Conservation (phyloP, 2,329 filamentous ascomycete species). For the Calonectria leucothoes region DNA sequence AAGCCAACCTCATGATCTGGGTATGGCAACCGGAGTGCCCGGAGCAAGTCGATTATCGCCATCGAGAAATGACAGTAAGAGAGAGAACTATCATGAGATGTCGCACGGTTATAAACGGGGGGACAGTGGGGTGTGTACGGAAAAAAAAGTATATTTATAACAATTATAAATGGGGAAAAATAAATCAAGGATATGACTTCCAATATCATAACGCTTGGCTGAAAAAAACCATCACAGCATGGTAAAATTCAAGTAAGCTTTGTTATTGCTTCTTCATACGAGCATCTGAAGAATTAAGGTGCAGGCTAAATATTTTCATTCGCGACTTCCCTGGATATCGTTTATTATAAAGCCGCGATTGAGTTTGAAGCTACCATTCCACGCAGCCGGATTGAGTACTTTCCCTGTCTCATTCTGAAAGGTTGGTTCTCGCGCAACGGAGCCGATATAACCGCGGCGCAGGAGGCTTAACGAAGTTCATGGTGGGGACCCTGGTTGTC, state of each 20-base stretch:
- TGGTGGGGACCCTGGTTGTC: neutral
- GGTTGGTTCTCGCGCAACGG: neutral
- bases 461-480: neutral
- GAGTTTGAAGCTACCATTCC: neutral
- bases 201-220: neutral
- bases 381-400: neutral
- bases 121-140: neutral
- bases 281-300: neutral
- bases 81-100: neutral
- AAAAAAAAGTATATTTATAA: conserved; percentile 1
- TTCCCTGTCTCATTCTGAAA: neutral
- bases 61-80: conserved; percentile 16
- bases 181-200: neutral
- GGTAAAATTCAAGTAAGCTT: neutral
- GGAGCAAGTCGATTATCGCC: conserved; percentile 27
- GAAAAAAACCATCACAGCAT: neutral
- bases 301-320: neutral
- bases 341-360: neutral
- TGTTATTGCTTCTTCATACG: neutral
- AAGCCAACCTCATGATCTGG: conserved; percentile 63
- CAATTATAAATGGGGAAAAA: conserved; percentile 7
- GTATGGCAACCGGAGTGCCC: conserved; percentile 50
- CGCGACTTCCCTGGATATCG: neutral
- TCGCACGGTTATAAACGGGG: neutral
- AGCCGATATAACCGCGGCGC: neutral